Conservation (phyloP, 2,329 filamentous ascomycete genomes). For the Exophiala aquamarina region DNA sequence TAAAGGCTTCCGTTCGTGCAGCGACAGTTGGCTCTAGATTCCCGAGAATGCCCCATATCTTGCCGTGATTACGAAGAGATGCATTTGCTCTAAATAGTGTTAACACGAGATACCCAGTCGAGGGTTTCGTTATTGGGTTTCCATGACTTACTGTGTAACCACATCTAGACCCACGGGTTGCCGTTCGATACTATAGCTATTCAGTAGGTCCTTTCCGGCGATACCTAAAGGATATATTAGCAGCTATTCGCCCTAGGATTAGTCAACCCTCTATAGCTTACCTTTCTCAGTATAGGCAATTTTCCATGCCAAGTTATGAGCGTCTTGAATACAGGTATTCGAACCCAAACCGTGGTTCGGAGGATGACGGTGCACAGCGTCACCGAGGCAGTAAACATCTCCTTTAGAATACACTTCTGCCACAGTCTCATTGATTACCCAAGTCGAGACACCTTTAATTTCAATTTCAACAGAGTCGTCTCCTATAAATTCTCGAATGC, state of each 20-base stretch:
- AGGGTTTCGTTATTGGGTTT: no score
- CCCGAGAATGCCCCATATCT: constrained; percentile 48
- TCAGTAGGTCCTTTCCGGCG: constrained; percentile 16
- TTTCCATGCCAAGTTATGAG: constrained; percentile 40
- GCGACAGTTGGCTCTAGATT: constrained; percentile 39
- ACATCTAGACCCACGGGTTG: constrained; percentile 34
- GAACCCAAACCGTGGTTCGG: constrained; percentile 37
- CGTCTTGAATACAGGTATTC: constrained; percentile 40
- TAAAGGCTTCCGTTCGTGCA: constrained; percentile 39
- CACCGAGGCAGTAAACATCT: constrained; percentile 42
- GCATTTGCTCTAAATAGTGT: constrained; percentile 62
- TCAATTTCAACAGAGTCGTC: constrained; percentile 53
- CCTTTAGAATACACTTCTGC: constrained; percentile 56
- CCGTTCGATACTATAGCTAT: constrained; percentile 39
- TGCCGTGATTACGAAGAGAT: constrained; percentile 52
- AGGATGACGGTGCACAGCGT: constrained; percentile 38
- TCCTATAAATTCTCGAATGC: constrained; percentile 53
- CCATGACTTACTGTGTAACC: constrained; percentile 51
- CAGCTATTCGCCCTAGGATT: no score
- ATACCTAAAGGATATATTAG: constrained; percentile 5
- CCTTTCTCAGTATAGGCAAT: constrained; percentile 34
- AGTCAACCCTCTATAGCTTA: no score
- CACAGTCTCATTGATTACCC: constrained; percentile 62
- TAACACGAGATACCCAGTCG: no score
- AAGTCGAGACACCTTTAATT: constrained; percentile 54